These are phyloP conservation scores for Phialophora expanda DNA, from an alignment of 2,329 filamentous ascomycete species.

Conservation along the genomic window DNA sequence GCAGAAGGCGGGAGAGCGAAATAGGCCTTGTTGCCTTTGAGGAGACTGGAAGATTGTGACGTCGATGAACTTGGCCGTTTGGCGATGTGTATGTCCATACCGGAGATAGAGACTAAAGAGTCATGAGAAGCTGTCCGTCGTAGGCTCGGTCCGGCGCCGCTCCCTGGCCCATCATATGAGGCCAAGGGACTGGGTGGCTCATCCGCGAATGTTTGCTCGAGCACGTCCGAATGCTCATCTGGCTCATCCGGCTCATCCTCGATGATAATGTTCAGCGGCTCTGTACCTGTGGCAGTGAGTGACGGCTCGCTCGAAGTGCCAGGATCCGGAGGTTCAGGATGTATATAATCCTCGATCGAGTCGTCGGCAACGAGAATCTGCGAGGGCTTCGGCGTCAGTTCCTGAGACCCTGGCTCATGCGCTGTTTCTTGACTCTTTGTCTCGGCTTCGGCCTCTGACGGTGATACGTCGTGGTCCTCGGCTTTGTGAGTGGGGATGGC, in stretches of 20 bases:
- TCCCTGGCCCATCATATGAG: constrained; percentile 12
- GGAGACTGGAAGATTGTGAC: constrained; percentile 40
- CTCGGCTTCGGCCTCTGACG: neutral
- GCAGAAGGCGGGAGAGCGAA: constrained; percentile 41
- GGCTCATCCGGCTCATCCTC: neutral
- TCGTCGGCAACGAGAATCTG: constrained; percentile 25
- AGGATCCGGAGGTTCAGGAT: constrained; percentile 19
- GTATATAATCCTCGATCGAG: neutral
- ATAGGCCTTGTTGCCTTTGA: constrained; percentile 36
- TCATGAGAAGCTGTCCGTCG: constrained; percentile 79
- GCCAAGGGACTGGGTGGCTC: neutral
- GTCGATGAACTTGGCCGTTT: constrained; percentile 76
- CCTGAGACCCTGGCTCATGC: constrained; percentile 19
- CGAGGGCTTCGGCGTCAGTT: constrained; percentile 35
- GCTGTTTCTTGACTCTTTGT: neutral
- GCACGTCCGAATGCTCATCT: neutral
- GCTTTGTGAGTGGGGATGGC: neutral
- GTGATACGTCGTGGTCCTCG: neutral
- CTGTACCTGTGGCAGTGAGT: neutral
- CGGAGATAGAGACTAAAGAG: constrained; percentile 83
- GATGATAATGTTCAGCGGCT: constrained; percentile 9
- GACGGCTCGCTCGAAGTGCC: neutral
- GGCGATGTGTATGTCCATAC: constrained; percentile 88
- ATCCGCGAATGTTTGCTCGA: neutral
- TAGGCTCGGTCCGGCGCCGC: constrained; percentile 45